Evolutionary conservation across 257 asterid genomes (phyloP).

Genomic region (Gardenia jasminoides): DNA sequence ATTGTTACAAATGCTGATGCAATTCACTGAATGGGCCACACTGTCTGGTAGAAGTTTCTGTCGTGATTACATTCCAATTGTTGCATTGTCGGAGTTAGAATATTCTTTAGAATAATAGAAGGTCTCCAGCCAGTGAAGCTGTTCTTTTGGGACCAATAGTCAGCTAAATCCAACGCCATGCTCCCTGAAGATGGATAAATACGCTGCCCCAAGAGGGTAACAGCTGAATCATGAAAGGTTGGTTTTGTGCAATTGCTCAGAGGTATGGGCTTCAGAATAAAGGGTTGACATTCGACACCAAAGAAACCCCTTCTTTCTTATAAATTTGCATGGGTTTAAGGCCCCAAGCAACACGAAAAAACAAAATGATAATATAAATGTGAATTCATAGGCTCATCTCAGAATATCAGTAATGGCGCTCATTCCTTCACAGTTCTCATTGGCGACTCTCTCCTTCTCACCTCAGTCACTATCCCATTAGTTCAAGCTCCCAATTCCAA

Average conservation of each 20-base stretch:
- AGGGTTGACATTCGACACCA: neutral
- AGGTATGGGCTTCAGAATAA: neutral
- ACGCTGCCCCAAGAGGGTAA: too few species aligned
- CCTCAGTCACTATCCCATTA: neutral
- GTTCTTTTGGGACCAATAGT: neutral
- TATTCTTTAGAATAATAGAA: neutral
- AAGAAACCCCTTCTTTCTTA: neutral
- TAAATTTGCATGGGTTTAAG: neutral
- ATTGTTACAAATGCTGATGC: neutral
- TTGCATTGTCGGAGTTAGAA: neutral
- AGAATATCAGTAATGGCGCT: neutral
- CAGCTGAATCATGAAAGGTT: too few species aligned
- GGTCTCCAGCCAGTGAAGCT: neutral
- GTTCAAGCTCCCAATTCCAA: neutral
- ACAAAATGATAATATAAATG: neutral
- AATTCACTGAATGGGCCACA: neutral
- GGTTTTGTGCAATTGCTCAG: neutral
- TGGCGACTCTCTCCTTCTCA: neutral
- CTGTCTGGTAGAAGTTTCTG: too few species aligned
- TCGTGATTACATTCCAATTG: neutral
- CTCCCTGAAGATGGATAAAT: neutral
- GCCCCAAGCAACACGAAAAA: neutral
- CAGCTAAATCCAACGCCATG: neutral
- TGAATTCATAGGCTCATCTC: neutral
- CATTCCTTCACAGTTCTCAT: neutral